phyloP scores from a whole-genome alignment of 2,329 filamentous ascomycete species.

The Calonectria naviculata region DNA sequence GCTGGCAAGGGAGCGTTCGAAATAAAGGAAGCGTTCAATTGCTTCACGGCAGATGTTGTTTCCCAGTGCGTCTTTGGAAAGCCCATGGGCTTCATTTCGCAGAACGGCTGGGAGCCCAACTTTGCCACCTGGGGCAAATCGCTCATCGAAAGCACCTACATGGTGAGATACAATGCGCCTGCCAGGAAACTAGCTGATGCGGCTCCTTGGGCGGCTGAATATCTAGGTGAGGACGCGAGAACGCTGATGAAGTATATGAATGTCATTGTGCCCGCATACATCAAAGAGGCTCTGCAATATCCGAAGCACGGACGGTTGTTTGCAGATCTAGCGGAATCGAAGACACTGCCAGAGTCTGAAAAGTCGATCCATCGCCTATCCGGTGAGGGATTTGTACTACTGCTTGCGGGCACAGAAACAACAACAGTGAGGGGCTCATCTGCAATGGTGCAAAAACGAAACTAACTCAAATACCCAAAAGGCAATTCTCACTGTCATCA shows the following conservation, averaged over 20 bases:
- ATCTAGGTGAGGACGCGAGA: conserved; percentile 25
- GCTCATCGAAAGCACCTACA: conserved; percentile 46
- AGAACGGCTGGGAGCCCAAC: conserved; percentile 50
- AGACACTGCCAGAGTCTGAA: conserved; percentile 48
- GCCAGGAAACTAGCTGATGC: conserved; percentile 35
- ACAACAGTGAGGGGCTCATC: conserved; percentile 39
- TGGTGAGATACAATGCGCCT: conserved; percentile 44
- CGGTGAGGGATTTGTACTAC: conserved; percentile 50
- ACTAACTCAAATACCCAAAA: not conserved
- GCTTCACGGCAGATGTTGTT: conserved; percentile 53
- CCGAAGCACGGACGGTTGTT: conserved; percentile 29
- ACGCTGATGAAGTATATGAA: conserved; percentile 30
- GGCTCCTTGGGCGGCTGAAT: conserved; percentile 22
- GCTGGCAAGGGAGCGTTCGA: conserved; percentile 43
- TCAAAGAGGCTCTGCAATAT: conserved; percentile 14
- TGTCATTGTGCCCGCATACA: conserved; percentile 25
- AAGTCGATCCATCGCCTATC: conserved; percentile 46
- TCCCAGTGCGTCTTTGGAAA: conserved; percentile 52
- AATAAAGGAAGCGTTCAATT: conserved; percentile 49
- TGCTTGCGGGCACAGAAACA: conserved; percentile 53
- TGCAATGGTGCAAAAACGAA: accelerated
- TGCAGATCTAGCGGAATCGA: conserved; percentile 30
- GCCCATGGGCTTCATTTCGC: conserved; percentile 41
- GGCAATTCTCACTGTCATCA: conserved; percentile 47
- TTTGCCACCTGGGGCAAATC: conserved; percentile 48